Conservation (phyloP, 441 rosid species). For the Capsella rubella region DNA sequence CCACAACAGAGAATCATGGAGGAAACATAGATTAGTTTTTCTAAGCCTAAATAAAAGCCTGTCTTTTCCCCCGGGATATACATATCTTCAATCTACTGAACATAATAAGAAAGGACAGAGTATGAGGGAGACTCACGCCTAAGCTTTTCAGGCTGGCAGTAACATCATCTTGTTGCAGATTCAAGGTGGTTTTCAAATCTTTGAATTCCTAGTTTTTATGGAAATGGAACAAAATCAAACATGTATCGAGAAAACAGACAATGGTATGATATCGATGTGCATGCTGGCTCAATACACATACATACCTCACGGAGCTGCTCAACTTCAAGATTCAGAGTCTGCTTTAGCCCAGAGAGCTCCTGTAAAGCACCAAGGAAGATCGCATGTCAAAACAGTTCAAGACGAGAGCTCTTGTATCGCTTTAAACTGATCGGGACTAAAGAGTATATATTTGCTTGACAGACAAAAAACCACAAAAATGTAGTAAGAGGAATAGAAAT, state of each 20-base stretch:
- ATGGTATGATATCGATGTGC: neutral
- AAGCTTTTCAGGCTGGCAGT: slow-evolving; percentile 66
- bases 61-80: neutral
- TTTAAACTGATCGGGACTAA: neutral
- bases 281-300: neutral
- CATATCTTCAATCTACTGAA: neutral
- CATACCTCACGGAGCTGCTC: slow-evolving; percentile 72
- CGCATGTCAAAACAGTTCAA: neutral
- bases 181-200: slow-evolving; percentile 73
- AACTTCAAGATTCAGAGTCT: slow-evolving; percentile 74
- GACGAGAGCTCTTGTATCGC: neutral
- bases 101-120: slow-evolving; percentile 3
- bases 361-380: slow-evolving; percentile 36
- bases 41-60: neutral
- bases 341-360: slow-evolving; percentile 82
- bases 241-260: slow-evolving; percentile 8
- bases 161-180: slow-evolving; percentile 87
- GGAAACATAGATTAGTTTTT: neutral
- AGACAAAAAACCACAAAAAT: too few relatives aligned
- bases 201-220: slow-evolving; percentile 64
- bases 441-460: too few relatives aligned
- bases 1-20: slow-evolving; percentile 27
- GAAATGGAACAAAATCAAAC: neutral
- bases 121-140: slow-evolving; percentile 55
- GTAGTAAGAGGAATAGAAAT: slow-evolving; percentile 1